A percentile compares a stretch with the other conserved stretches of the same genome.
Conservation (phyloP, 2,329 filamentous ascomycete genomes). For the Colletotrichum melonis region DNA sequence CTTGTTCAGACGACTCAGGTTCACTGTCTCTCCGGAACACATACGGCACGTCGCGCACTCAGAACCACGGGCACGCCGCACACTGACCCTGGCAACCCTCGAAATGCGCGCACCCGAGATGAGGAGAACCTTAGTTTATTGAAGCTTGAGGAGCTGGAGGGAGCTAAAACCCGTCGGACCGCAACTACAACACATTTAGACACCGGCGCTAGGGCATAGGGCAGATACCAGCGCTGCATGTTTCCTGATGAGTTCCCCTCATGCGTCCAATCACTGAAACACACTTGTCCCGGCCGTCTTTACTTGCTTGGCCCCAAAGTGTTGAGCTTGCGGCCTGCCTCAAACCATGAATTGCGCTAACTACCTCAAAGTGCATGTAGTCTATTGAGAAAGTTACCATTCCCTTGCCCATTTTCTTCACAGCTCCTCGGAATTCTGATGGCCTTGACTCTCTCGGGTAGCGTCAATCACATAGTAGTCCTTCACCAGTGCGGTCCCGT, state of each 20-base stretch:
- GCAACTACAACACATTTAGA: slow-evolving; percentile 1
- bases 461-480: slow-evolving; percentile 45
- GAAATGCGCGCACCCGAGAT: neutral
- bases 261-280: slow-evolving; percentile 28
- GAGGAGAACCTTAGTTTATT: neutral
- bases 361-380: too few species aligned
- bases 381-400: too few species aligned
- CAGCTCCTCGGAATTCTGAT: slow-evolving; percentile 15
- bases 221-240: slow-evolving; percentile 17
- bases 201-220: slow-evolving; percentile 19
- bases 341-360: neutral
- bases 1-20: neutral
- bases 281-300: slow-evolving; percentile 16
- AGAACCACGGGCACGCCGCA: neutral
- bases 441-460: neutral
- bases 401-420: neutral
- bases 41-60: neutral
- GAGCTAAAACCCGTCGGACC: slow-evolving; percentile 9
- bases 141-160: neutral
- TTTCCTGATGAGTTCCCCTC: slow-evolving; percentile 2
- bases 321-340: neutral
- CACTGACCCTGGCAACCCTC: neutral
- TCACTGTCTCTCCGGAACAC: neutral
- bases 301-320: neutral
- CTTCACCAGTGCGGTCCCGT: slow-evolving; percentile 62